Base-by-base conservation (phyloP, 225 moss, liverwort and hornwort genomes). In the Lunularia cruciata region DNA sequence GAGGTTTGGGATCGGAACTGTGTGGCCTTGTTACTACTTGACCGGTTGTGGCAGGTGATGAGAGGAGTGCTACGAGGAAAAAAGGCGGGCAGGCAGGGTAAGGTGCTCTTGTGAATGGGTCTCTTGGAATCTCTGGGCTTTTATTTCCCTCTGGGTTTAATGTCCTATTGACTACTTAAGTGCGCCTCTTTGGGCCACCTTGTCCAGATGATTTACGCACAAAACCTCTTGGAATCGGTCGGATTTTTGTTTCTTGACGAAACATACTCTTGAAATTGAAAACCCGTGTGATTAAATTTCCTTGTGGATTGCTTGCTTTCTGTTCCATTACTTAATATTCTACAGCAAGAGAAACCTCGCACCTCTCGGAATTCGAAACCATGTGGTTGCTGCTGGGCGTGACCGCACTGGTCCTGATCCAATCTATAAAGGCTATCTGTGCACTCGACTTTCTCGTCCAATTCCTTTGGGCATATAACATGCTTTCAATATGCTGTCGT, bases 111-210 rank as follows among this genome's bases (percentile, higher is more conserved):
- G 27, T 49, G 20, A 19, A 43, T 7, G 31, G 51, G 51, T 67
- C 67, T 49, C 35, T 67, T 67, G 67, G 20, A n/a, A 67, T 67
- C 67, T 67, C 67, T 67, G 34, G 16, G 35, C 33, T 16, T 25
- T 28, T 65, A 19, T 23, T 30, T 23, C 43, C 43, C 43, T 11
- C 38, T 38, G 60, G 8, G 37, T 1, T 39, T 38, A 39, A 37
- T 60, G 7, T 46, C 64, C 45, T 43, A 65, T 13, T 45, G 64
- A n/a, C n/a, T n/a, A n/a, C n/a, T n/a, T n/a, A n/a, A n/a, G 16
- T 65, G 64, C 64, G 46, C 31, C 64, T 65, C 47, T 65, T 65
- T 65, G 47, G 28, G 60, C 39, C 60, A 36, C 60, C 60, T n/a
- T n/a, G n/a, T n/a, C n/a, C n/a, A n/a, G n/a, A n/a, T n/a, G n/a